phyloP scores from a whole-genome alignment of 2,329 filamentous ascomycete species.

The Neurospora sp. region DNA sequence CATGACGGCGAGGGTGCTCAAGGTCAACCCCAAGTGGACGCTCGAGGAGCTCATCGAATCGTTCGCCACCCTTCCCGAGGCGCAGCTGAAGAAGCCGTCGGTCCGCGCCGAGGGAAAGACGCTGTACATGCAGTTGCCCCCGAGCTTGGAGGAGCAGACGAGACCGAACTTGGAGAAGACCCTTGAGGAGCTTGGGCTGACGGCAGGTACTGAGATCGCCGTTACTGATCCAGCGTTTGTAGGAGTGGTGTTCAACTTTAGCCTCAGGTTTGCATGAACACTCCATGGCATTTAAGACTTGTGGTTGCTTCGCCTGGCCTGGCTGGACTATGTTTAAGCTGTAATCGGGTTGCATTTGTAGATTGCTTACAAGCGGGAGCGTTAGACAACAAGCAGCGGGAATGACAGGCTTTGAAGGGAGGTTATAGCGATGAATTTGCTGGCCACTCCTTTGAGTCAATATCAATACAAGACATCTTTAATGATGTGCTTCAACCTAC shows the following conservation, averaged over 20 bases:
- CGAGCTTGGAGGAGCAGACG: slow-evolving; percentile 74
- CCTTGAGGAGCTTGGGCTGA: slow-evolving; percentile 61
- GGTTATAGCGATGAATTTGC: not conserved
- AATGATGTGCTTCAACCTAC: not conserved
- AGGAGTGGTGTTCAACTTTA: slow-evolving; percentile 56
- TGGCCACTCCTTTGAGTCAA: not conserved
- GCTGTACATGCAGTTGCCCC: slow-evolving; percentile 81
- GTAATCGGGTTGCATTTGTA: not conserved
- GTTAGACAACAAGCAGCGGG: not conserved
- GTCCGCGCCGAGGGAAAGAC: slow-evolving; percentile 71
- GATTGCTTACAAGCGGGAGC: not conserved
- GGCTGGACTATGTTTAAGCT: not conserved
- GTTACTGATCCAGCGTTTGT: slow-evolving; percentile 87
- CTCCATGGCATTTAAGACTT: not conserved
- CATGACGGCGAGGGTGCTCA: slow-evolving; percentile 65
- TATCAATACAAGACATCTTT: not conserved
- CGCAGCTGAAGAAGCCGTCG: slow-evolving; percentile 89
- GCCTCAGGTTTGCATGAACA: slow-evolving; percentile 33
- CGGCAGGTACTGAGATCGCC: slow-evolving; percentile 78
- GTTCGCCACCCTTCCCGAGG: slow-evolving; percentile 72
- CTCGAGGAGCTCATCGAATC: slow-evolving; percentile 79
- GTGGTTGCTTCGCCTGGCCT: not conserved
- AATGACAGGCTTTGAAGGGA: not conserved
- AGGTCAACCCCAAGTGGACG: slow-evolving; percentile 60
- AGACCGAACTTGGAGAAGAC: slow-evolving; percentile 72